Evolutionary conservation across 2,329 filamentous ascomycete species (phyloP).

Genomic region (Penicillium sp.): DNA sequence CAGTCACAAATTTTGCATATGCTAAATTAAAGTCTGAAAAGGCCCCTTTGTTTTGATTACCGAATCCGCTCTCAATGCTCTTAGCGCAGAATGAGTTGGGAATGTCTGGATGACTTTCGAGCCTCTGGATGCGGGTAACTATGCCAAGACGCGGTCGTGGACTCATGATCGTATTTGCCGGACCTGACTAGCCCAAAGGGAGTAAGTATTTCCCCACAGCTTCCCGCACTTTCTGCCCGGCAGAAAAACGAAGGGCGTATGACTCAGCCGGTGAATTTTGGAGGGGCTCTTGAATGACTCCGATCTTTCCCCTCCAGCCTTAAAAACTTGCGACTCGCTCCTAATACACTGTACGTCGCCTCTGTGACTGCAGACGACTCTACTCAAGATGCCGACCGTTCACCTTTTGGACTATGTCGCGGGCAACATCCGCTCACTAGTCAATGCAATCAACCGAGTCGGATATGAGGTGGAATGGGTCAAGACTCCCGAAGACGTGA

Average conservation of each 20-base stretch:
- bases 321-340: neutral
- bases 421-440: constrained; percentile 92
- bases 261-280: constrained; percentile 28
- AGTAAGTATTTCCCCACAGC: neutral
- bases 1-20: neutral
- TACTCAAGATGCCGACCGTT: constrained; percentile 48
- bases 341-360: neutral
- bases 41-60: neutral
- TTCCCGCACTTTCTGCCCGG: constrained; percentile 16
- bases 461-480: constrained; percentile 95
- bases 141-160: neutral
- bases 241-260: constrained; percentile 23
- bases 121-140: no score
- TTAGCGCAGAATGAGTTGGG: neutral
- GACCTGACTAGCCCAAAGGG: neutral
- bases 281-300: constrained; percentile 17
- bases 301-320: neutral
- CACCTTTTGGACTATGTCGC: constrained; percentile 80
- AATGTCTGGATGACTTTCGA: neutral
- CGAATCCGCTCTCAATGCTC: neutral
- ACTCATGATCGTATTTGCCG: neutral
- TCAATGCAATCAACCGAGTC: constrained; percentile 95
- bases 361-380: constrained; percentile 3
- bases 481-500: constrained; percentile 77
- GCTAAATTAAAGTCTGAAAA: neutral